Evolutionary conservation across 176 grass and related monocot genomes (phyloP).

Genomic region (Carex littledalei): DNA sequence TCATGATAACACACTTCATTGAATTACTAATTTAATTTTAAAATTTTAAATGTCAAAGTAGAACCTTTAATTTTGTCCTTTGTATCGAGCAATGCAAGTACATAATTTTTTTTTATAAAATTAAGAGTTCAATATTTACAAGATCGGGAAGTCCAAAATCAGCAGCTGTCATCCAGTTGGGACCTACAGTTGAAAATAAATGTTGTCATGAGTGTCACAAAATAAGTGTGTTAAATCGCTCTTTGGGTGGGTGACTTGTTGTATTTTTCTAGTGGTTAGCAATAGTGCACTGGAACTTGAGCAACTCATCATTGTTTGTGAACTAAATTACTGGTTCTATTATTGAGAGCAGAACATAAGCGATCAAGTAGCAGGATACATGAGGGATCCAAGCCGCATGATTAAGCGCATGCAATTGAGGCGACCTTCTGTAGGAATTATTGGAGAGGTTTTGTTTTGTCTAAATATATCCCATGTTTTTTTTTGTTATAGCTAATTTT

Average conservation of each 20-base stretch:
- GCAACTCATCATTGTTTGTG: not conserved
- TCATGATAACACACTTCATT: not conserved
- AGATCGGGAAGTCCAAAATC: not conserved
- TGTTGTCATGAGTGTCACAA: not conserved
- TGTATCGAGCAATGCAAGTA: not conserved
- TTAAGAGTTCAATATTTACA: not conserved
- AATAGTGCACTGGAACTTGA: not conserved
- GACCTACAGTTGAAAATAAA: not conserved
- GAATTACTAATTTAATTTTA: not conserved
- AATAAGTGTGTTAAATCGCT: not conserved
- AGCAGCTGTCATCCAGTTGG: not conserved
- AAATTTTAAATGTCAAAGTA: constrained; percentile 5
- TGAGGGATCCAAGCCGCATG: constrained; percentile 96
- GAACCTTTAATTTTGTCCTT: not conserved
- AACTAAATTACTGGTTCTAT: not conserved
- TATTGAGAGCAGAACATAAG: constrained; percentile 59
- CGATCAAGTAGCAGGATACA: constrained; percentile 75
- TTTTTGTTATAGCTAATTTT: not conserved
- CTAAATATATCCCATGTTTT: not conserved
- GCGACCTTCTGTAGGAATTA: constrained; percentile 50
- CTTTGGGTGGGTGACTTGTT: not conserved
- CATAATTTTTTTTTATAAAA: not conserved
- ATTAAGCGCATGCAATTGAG: constrained; percentile 77
- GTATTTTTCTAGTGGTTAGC: not conserved
- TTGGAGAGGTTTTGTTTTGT: constrained; percentile 58